Conservation (phyloP, 1,284 basidiomycete genomes). For the Ustilago shanxiensis region DNA sequence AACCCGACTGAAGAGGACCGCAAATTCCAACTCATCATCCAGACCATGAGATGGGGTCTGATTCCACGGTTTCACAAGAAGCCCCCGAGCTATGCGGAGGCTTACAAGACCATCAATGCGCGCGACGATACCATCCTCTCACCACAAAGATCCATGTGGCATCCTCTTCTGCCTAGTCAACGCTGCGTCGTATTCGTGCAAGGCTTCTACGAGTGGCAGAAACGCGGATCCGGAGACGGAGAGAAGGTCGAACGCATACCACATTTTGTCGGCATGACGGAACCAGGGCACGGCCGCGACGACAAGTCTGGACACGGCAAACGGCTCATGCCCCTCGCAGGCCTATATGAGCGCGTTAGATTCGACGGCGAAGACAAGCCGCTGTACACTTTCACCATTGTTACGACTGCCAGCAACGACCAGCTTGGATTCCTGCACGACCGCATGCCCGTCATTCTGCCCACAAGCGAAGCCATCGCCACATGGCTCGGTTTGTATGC, state of each 20-base stretch:
- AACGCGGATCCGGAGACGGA: conserved; percentile 20
- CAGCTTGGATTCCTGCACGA: conserved; percentile 77
- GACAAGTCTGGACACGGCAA: conserved; percentile 77
- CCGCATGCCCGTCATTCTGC: conserved; percentile 89
- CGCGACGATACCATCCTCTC: conserved; percentile 82
- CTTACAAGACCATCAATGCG: conserved; percentile 87
- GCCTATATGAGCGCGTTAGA: conserved; percentile 82
- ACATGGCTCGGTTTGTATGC: conserved; percentile 81
- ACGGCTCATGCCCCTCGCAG: conserved; percentile 85
- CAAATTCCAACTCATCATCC: conserved; percentile 37
- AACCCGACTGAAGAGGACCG: conserved; percentile 24
- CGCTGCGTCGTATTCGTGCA: conserved; percentile 67
- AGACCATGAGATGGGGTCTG: conserved; percentile 83
- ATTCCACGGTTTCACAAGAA: conserved; percentile 85
- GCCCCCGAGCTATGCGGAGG: conserved; percentile 76
- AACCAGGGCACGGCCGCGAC: conserved; percentile 73
- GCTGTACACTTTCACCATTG: conserved; percentile 86
- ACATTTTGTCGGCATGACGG: conserved; percentile 88
- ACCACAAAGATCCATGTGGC: conserved; percentile 47
- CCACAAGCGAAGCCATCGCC: conserved; percentile 75
- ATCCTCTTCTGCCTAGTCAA: conserved; percentile 39
- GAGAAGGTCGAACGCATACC: conserved; percentile 46
- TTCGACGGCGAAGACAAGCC: conserved; percentile 75
- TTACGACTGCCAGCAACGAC: conserved; percentile 77
- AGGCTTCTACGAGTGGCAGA: conserved; percentile 67